Evolutionary conservation across 805 yeast genomes (phyloP).

Genomic region (Ogataea trehaloabstinens): DNA sequence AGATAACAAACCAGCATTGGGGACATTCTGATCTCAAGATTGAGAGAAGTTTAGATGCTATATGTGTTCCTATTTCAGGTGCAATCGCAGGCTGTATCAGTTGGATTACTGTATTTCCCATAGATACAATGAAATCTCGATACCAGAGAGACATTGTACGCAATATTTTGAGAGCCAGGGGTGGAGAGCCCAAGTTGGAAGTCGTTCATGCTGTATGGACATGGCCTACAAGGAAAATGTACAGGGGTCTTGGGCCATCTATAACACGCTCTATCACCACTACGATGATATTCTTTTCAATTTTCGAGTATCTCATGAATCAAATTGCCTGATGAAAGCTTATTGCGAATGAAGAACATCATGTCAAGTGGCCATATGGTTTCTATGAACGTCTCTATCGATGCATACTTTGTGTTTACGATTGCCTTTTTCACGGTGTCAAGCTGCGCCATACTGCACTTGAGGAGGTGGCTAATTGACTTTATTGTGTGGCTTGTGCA

Average conservation of each 20-base stretch:
- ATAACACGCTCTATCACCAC: constrained; percentile 67
- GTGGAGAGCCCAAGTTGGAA: constrained; percentile 45
- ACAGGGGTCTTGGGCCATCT: constrained; percentile 77
- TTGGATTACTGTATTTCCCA: constrained; percentile 75
- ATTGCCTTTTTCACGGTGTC: not conserved
- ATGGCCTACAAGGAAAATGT: constrained; percentile 51
- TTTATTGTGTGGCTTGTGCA: no score
- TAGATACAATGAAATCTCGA: constrained; percentile 77
- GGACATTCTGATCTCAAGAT: constrained; percentile 8
- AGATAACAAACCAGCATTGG: constrained; percentile 30
- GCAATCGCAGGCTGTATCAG: constrained; percentile 73
- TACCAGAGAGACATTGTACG: constrained; percentile 73
- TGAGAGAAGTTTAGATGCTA: constrained; percentile 33
- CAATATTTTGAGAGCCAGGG: constrained; percentile 53
- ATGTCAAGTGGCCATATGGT: not conserved
- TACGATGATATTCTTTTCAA: constrained; percentile 72
- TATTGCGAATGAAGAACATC: not conserved
- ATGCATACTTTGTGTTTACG: not conserved
- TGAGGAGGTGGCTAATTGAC: no score
- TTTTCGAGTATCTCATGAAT: constrained; percentile 66
- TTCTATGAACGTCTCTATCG: not conserved
- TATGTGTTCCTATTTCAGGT: constrained; percentile 66
- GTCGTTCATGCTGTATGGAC: constrained; percentile 30
- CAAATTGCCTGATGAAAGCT: constrained; percentile 43
- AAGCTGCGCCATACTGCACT: no score